Base-by-base conservation (phyloP, 129 eudicot species). In the carrot (Daucus carota) region DNA sequence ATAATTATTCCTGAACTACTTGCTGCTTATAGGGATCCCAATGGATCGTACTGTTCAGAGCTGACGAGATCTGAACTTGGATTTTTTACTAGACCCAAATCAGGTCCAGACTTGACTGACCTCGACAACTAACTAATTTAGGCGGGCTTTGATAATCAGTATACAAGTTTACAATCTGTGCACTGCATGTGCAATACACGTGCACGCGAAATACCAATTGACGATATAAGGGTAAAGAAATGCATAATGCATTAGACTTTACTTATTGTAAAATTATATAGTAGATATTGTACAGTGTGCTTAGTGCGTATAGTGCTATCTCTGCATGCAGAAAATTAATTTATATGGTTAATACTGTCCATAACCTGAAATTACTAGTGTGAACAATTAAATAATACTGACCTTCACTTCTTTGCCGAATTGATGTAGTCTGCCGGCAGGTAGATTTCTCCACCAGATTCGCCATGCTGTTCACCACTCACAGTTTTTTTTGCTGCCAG, bases 391-490 rank as follows among this genome's bases (percentile, higher is more conserved):
- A 32, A 22, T 52, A 34, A 43, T 45, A 73, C 86, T 81, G 76
- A 88, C 92, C 92, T 87, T 84, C 76, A 89, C 59, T 73, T 87
- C 84, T 84, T 89, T 81, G 74, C 57, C 24, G 97, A 82, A 3
- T 88, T 88, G 71, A 88, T 60, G 82, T 95, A 95, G 3, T 82
- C 84, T 60, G 84, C 96, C 0, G 99, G 99, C 92, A 95, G 75
- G 85, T 95, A 95, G 77, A 95, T 95, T 75, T 95, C 99, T 26
- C 99, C 99, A 28, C 99, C 99, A 76, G 84, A 75, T 82, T 95
- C 99, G 34, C 99, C 99, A 76, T 95, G 97, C 74, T 95, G 99
- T 77, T 95, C 99, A 40, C 99, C 99, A 26, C 96, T 95, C 46
- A 91, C 84, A 15, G 96, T 95, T 78, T 95, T 95, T 88, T 86